phyloP scores from a whole-genome alignment of 208 protist genomes.

The Kentomonas sorsogonicus region DNA sequence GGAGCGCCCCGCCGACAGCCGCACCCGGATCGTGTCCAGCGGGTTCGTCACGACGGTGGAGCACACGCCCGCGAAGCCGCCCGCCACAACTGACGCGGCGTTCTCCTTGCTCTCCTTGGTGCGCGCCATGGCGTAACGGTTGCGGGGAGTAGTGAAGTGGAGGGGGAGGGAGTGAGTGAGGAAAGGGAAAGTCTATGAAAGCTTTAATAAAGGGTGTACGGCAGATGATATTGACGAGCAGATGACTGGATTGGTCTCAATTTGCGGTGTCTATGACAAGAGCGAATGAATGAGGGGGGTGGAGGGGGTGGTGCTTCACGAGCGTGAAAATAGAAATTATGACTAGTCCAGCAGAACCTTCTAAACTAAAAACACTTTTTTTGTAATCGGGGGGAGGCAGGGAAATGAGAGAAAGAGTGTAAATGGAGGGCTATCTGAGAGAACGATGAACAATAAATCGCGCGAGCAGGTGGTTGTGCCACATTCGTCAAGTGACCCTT shows the following conservation, averaged over 20 bases:
- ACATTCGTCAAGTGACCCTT: no score
- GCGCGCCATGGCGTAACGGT: conserved; percentile 9
- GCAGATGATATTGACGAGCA: no score
- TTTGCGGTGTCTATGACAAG: no score
- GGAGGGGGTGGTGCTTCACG: no score
- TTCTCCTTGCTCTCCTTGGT: conserved; percentile 34
- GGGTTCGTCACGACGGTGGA: conserved; percentile 88
- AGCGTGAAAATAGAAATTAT: no score
- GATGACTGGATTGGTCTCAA: no score
- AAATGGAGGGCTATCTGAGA: no score
- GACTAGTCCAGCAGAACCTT: no score
- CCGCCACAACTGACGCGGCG: conserved; percentile 61
- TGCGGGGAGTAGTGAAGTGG: neutral
- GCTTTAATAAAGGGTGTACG: neutral
- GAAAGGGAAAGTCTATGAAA: neutral
- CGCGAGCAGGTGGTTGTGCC: no score
- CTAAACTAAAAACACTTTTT: conserved; percentile 1
- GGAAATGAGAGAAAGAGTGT: neutral
- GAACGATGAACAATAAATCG: neutral
- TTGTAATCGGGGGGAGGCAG: neutral
- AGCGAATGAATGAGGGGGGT: no score
- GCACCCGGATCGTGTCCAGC: conserved; percentile 85
- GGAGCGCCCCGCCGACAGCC: conserved; percentile 55
- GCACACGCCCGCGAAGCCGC: conserved; percentile 81
- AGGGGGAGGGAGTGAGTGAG: neutral